These are phyloP conservation scores for Pestalotiopsis sp. DNA, from an alignment of 2,329 filamentous ascomycete species.

Conservation along the genomic window DNA sequence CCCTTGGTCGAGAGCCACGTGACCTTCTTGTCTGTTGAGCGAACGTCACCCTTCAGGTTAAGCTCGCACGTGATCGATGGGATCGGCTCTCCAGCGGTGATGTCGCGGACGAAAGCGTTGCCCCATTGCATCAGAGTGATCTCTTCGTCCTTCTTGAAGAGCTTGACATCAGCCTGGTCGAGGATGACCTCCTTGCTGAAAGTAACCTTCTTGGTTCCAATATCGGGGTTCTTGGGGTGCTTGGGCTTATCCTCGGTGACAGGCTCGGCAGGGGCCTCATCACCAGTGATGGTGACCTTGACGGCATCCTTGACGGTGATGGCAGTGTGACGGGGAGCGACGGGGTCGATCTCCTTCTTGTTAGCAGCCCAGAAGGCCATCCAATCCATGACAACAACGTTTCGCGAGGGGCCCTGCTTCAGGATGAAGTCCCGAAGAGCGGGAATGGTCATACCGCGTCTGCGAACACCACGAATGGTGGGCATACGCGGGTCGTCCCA, in stretches of 20 bases:
- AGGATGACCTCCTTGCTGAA: constrained; percentile 77
- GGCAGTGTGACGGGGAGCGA: constrained; percentile 74
- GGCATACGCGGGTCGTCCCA: constrained; percentile 91
- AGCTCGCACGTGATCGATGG: constrained; percentile 78
- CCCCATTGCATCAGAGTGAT: constrained; percentile 98
- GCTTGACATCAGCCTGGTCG: constrained; percentile 84
- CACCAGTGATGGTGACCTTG: constrained; percentile 68
- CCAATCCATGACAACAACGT: constrained; percentile 86
- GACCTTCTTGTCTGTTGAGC: constrained; percentile 94
- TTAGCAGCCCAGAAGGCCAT: constrained; percentile 73
- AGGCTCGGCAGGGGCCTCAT: constrained; percentile 64
- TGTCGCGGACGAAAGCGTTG: constrained; percentile 77
- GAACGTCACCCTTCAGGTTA: constrained; percentile 91
- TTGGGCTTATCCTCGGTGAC: constrained; percentile 78
- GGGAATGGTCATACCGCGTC: constrained; percentile 77
- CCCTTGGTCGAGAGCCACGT: constrained; percentile 84
- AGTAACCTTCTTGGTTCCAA: constrained; percentile 84
- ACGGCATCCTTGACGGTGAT: constrained; percentile 73
- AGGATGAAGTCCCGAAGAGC: constrained; percentile 83
- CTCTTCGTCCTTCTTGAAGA: constrained; percentile 83
- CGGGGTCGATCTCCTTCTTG: constrained; percentile 81
- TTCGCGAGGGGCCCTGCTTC: constrained; percentile 81
- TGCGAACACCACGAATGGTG: constrained; percentile 77
- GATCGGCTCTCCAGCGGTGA: constrained; percentile 62
- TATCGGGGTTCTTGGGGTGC: constrained; percentile 84